Evolutionary conservation across 2,329 filamentous ascomycete genomes (phyloP).

Genomic region (Colletotrichum paranaense): DNA sequence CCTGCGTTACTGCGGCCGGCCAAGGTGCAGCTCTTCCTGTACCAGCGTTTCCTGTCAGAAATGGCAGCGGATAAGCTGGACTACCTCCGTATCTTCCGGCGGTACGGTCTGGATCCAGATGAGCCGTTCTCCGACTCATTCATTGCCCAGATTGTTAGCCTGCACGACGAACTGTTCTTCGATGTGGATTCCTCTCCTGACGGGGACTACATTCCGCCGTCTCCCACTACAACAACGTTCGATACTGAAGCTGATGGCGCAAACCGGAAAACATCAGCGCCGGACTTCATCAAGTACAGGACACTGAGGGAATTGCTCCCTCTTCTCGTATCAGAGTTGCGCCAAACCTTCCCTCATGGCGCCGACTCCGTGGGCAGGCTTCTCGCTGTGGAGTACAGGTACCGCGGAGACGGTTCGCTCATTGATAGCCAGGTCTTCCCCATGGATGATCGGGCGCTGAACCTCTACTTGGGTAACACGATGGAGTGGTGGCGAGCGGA

Average conservation of each 20-base stretch:
- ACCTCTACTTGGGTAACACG: constrained; percentile 74
- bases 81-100: constrained; percentile 74
- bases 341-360: constrained; percentile 64
- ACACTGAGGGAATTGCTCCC: constrained; percentile 59
- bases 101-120: constrained; percentile 76
- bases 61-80: constrained; percentile 79
- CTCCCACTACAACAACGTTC: constrained; percentile 45
- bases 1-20: constrained; percentile 79
- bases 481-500: constrained; percentile 92
- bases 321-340: constrained; percentile 59
- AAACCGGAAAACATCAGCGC: constrained; percentile 10
- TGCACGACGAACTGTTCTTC: constrained; percentile 75
- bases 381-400: constrained; percentile 65
- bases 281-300: constrained; percentile 58
- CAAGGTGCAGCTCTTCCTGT: constrained; percentile 88
- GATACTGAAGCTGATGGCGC: not conserved
- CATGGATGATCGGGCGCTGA: constrained; percentile 73
- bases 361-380: constrained; percentile 60
- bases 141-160: constrained; percentile 75
- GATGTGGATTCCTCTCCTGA: constrained; percentile 49
- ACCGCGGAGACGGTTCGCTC: constrained; percentile 61
- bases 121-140: constrained; percentile 82
- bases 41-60: constrained; percentile 84
- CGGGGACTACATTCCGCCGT: not conserved
- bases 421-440: constrained; percentile 70